Conservation (phyloP, 2,329 filamentous ascomycete species). For the Fusarium sarcochroum region DNA sequence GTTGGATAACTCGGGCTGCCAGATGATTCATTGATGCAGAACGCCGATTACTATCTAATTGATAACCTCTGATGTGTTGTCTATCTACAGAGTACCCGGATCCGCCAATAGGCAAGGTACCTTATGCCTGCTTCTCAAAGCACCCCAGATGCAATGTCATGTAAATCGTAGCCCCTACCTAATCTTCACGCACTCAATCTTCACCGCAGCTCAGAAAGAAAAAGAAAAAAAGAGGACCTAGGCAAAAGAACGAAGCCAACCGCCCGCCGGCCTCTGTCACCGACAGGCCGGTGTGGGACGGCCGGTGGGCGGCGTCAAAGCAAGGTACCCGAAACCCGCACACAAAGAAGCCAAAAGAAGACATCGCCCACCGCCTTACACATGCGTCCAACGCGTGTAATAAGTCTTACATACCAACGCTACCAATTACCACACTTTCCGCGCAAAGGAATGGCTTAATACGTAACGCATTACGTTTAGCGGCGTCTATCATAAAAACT, state of each 20-base stretch:
- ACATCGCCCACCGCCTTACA: background rate
- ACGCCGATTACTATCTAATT: slow-evolving; percentile 1
- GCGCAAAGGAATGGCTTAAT: background rate
- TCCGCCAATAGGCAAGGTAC: too few species aligned
- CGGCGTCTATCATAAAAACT: background rate
- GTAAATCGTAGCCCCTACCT: background rate
- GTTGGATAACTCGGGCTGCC: slow-evolving; percentile 19
- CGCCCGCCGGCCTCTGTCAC: slow-evolving; percentile 14
- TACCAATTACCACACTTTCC: background rate
- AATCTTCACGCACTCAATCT: slow-evolving; percentile 2
- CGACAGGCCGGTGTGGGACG: slow-evolving; percentile 32
- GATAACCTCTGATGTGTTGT: background rate
- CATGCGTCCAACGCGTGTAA: background rate
- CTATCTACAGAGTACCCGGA: background rate
- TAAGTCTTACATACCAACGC: background rate
- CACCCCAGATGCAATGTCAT: background rate
- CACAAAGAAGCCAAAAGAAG: slow-evolving; percentile 11
- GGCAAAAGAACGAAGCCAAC: background rate
- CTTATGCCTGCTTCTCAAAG: slow-evolving; percentile 1
- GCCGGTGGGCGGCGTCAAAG: slow-evolving; percentile 41
- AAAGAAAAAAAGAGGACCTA: slow-evolving; percentile 4
- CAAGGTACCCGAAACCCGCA: slow-evolving; percentile 44
- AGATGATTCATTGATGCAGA: slow-evolving; percentile 14
- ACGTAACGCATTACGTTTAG: background rate
- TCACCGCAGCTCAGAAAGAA: background rate